These are phyloP conservation scores for Anisogramma anomala DNA, from an alignment of 2,329 filamentous ascomycete genomes.

Conservation along the genomic window DNA sequence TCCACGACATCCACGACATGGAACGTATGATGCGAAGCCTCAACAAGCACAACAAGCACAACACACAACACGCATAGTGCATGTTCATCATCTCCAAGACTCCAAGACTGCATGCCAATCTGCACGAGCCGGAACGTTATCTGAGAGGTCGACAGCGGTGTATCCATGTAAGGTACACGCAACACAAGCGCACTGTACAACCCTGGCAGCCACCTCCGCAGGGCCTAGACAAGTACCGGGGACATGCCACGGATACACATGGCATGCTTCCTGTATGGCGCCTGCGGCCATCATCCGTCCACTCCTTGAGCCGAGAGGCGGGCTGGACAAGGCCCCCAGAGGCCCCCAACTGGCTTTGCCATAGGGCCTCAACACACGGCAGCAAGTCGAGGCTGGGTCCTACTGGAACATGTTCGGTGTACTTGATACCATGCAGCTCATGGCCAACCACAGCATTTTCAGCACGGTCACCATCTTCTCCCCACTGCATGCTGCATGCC, in stretches of 20 bases:
- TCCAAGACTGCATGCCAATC: too few relatives aligned
- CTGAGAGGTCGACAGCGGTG: slow-evolving; percentile 3
- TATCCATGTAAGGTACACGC: slow-evolving; percentile 14
- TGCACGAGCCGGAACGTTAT: slow-evolving; percentile 1
- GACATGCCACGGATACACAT: not conserved
- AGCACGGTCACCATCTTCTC: slow-evolving; percentile 23
- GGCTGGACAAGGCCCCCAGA: too few relatives aligned
- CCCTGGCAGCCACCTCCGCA: not conserved
- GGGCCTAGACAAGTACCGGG: not conserved
- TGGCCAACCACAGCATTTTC: slow-evolving; percentile 22
- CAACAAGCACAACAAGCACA: too few relatives aligned
- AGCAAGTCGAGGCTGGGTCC: slow-evolving; percentile 17
- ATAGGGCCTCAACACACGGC: slow-evolving; percentile 11
- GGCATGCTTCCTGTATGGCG: not conserved
- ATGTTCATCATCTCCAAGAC: too few relatives aligned
- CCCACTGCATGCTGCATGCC: slow-evolving; percentile 22
- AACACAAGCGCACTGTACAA: slow-evolving; percentile 6
- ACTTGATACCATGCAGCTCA: slow-evolving; percentile 7
- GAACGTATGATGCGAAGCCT: too few relatives aligned
- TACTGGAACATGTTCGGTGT: slow-evolving; percentile 16
- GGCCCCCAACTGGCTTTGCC: slow-evolving; percentile 7
- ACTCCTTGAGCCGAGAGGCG: not conserved
- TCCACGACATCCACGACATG: too few relatives aligned
- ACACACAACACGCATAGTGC: too few relatives aligned
- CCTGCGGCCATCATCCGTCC: slow-evolving; percentile 10